Conservation (phyloP, 257 asterid species). For the Paraleonurus japonicus region DNA sequence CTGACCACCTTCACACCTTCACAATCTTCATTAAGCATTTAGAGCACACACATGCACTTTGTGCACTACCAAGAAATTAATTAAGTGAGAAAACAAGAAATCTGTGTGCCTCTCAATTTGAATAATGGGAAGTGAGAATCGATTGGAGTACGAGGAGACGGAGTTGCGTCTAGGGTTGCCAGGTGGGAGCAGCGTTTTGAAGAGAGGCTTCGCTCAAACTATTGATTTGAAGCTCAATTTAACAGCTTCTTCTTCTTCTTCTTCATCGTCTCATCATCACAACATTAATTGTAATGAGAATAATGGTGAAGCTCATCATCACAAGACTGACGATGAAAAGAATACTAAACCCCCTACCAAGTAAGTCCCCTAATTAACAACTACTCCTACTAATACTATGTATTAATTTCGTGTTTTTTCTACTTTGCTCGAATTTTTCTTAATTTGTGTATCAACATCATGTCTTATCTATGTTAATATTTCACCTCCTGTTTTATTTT, state of each 20-base stretch:
- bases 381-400: too few relatives aligned
- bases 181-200: slow-evolving; percentile 37
- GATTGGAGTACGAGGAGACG: slow-evolving; percentile 44
- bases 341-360: slow-evolving; percentile 48
- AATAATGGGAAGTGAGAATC: slow-evolving; percentile 14
- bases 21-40: background rate
- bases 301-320: background rate
- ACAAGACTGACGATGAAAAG: slow-evolving; percentile 22
- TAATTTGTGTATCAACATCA: too few relatives aligned
- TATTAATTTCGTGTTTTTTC: too few relatives aligned
- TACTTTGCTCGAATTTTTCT: too few relatives aligned
- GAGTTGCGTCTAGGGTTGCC: slow-evolving; percentile 54
- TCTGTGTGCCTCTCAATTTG: too few relatives aligned
- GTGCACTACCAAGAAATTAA: background rate
- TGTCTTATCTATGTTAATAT: too few relatives aligned
- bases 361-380: slow-evolving; percentile 32
- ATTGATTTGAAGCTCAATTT: slow-evolving; percentile 49
- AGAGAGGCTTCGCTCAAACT: slow-evolving; percentile 48
- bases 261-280: slow-evolving; percentile 11
- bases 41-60: too few relatives aligned
- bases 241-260: slow-evolving; percentile 12
- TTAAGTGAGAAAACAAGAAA: too few relatives aligned
- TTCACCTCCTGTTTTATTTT: too few relatives aligned
- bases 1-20: background rate
- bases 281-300: background rate